Base-by-base conservation (phyloP, 208 protist genomes). In the Paratrypanosoma confusum region DNA sequence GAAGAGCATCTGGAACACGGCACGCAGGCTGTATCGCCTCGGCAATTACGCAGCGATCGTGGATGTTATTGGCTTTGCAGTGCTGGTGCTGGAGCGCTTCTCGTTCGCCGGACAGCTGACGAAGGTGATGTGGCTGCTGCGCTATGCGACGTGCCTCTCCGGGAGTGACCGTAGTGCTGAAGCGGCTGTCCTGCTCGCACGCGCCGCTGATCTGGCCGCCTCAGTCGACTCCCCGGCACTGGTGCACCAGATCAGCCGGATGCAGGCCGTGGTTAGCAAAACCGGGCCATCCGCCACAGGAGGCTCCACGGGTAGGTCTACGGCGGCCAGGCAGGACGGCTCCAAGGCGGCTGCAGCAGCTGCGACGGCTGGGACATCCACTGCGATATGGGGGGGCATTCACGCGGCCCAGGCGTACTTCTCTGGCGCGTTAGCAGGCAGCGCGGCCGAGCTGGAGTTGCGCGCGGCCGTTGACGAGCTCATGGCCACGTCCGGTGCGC, bases 91-190 rank as follows among this genome's bases (percentile, higher is more conserved):
- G 38, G 78, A 92, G 46, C 69, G 71, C 17, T 60, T 92, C 28
- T 63, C 50, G 39, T 71, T 80, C 29, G 71, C 72, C 6, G 79
- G 76, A 13, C 57, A 50, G 2, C 75, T 77, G 50, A 74, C 63
- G 1, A 70, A 74, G 6, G 37, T 88, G 3, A 75, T 88, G 61
- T 92, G 82, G 82, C 46, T 65, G 16, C 52, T 61, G 23, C 68
- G 78, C 18, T 75, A 76, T 41, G 82, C 78, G 0, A 50, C 58
- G 11, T 83, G 78, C 44, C 52, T 88, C 2, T 59, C 71, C 6
- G 65, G 62, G 14, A 52, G 67, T 16, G 74, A 79, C 3, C 64
- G 72, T 1, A 34, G 46, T 25, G 33, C 34, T 3, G 82, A 92
- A 20, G 71, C 78, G 0, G 28, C 65, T 7, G 31, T 51, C 18